phyloP scores from a whole-genome alignment of 2,329 filamentous ascomycete species.

The Pseudogymnoascus sp. region DNA sequence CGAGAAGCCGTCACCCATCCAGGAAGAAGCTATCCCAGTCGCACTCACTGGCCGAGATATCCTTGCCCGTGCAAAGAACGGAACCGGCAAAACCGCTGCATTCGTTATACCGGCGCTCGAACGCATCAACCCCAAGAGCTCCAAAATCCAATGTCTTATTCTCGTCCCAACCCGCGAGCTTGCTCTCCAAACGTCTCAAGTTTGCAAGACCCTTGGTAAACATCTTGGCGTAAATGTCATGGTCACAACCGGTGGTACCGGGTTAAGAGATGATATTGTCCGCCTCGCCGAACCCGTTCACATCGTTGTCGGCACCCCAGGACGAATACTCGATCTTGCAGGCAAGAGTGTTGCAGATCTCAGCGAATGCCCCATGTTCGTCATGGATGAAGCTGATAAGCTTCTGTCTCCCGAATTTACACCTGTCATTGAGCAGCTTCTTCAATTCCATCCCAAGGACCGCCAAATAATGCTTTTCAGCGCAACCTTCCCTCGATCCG shows the following conservation, averaged over 20 bases:
- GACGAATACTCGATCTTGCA: conserved; percentile 89
- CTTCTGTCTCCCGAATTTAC: conserved; percentile 95
- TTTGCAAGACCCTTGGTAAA: conserved; percentile 97
- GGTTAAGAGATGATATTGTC: conserved; percentile 91
- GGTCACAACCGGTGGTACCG: conserved; percentile 96
- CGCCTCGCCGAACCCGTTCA: conserved; percentile 90
- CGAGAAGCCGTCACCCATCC: conserved; percentile 96
- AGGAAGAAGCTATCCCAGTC: conserved; percentile 98
- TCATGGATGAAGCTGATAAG: conserved; percentile 99
- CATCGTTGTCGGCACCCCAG: conserved; percentile 94
- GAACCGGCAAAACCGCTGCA: conserved; percentile 95
- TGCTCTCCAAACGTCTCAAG: conserved; percentile 95
- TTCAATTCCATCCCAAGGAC: conserved; percentile 93
- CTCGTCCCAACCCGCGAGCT: conserved; percentile 94
- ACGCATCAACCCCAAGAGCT: conserved; percentile 91
- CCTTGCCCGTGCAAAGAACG: conserved; percentile 93
- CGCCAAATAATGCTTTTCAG: conserved; percentile 99
- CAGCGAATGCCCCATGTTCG: conserved; percentile 92
- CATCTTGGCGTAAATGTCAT: conserved; percentile 97
- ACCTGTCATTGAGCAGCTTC: conserved; percentile 89
- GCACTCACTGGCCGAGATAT: conserved; percentile 92
- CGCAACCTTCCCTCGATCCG: conserved; percentile 92
- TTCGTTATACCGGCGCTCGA: conserved; percentile 95
- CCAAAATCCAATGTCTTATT: conserved; percentile 93
- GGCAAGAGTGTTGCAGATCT: conserved; percentile 95